Evolutionary conservation across 306 rosid species (phyloP), one percentile per base, ranked within the genome.

Genomic region (Elaeagnus macrophylla): DNA sequence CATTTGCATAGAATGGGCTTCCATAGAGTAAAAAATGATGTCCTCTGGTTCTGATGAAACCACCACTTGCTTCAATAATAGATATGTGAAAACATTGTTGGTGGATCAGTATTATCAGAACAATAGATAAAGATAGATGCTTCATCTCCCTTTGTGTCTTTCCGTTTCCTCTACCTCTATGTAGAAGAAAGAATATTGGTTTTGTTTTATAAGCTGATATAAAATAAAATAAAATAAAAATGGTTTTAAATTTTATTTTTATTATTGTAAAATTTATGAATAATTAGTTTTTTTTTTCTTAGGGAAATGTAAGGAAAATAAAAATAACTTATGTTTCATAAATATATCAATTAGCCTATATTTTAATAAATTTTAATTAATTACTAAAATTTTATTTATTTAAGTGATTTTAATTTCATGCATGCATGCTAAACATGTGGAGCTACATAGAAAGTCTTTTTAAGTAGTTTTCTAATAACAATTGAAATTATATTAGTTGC

Each of bases 1-100:
- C 95, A 60, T 90, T 86, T 52, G 95, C 94, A 67, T 81, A 90
- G 69, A 60, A 90, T 20, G 95, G 95, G 44, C 53, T 71, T 5
- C 90, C 95, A 70, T 90, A 81, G 51, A 81, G 14, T 71, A 79
- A 38, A 56, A 90, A 90, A 57, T 77, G 90, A 15, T 67, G 65
- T 37, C 97, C 88, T 63, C 79, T 78, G 17, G 88, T 72, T 79
- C 86, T 79, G 36, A 90, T 69, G 41, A 90, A 90, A 53, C 75
- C 78, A 75, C 76, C 89, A 50, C 67, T 74, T 47, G 88, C 95
- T 72, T 73, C 88, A 45, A 67, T 84, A 14, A 39, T 65, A 37
- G 32, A 25, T 25, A 53, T 56, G 53, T 59, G 63, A 35, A 62
- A 65, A 35, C 72, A 53, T 20, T 60, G 72, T n/a, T 69, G 77